Percentiles rank a stretch among this genome's conserved stretches.
These are phyloP conservation scores for Penicillium brevicompactum DNA, from an alignment of 2,329 filamentous ascomycete genomes.

Conservation along the genomic window DNA sequence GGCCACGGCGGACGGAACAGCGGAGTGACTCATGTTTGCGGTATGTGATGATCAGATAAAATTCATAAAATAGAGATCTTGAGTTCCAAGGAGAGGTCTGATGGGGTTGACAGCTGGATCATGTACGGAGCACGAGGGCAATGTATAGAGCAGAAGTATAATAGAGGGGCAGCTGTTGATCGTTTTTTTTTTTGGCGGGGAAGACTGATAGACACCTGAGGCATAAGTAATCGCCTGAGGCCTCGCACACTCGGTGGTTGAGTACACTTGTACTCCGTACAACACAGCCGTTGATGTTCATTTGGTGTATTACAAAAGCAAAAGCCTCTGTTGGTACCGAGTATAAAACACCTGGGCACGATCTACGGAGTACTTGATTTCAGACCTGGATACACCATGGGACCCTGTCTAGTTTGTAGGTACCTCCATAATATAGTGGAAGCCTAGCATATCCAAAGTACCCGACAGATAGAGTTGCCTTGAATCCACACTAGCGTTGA, in stretches of 20 bases:
- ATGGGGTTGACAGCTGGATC: neutral
- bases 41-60: slow-evolving; percentile 42
- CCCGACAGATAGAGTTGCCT: neutral
- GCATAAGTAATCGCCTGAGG: slow-evolving; percentile 1
- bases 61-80: neutral
- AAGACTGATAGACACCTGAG: slow-evolving; percentile 13
- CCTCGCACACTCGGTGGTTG: neutral
- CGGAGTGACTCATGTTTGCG: slow-evolving; percentile 29
- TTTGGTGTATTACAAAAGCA: too few species aligned
- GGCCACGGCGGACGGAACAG: slow-evolving; percentile 64
- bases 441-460: neutral
- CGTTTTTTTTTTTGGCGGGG: slow-evolving; percentile 18
- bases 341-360: too few species aligned
- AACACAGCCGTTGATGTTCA: too few species aligned
- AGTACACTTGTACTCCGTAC: too few species aligned
- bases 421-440: neutral
- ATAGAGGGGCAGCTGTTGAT: slow-evolving; percentile 5
- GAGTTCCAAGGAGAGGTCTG: neutral
- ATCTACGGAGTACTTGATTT: too few species aligned
- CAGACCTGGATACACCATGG: too few species aligned
- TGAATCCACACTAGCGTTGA: neutral
- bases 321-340: too few species aligned
- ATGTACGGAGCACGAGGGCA: neutral
- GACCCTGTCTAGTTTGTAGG: too few species aligned
- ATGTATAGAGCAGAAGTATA: neutral